Evolutionary conservation across 1,284 basidiomycete genomes (phyloP), one percentile per base, ranked within the genome.

Genomic region (Rhizoctonia solani): DNA sequence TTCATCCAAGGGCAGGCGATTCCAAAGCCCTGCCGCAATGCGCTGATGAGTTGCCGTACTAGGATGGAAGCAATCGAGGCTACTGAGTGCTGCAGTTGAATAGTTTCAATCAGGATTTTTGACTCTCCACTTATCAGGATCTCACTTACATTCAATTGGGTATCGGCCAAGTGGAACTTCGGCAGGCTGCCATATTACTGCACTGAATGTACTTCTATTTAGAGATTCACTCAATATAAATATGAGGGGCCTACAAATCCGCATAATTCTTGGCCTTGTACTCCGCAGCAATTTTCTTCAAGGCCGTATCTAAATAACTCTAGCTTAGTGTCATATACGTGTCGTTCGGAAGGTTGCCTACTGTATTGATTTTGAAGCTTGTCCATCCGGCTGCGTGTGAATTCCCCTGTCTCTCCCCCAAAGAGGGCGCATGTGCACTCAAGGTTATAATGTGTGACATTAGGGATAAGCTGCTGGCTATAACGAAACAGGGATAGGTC

Each of bases 31-130:
- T 0, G 76, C 75, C 3, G 76, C 77, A 14, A 79, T 73, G 0
- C 77, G 69, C 54, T 74, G 71, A 67, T 79, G 78, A 0, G 75
- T 75, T 25, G 71, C 72, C 19, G 73, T 74, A 13, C 75, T 76
- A 3, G 78, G 78, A 54, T 79, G 78, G 71, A 79, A 79, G 69
- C 77, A 79, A 68, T 79, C 78, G 4, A 76, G 70, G n/a, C 73
- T 72, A 6, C 74, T 76, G 4, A 79, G 69, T 1, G 77, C 76
- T 71, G 37, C 21, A 16, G 53, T 13, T 11, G 37, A 8, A 30
- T 23, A 27, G 34, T 4, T 16, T 44, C 37, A 58, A n/a, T n/a
- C n/a, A n/a, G n/a, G n/a, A 23, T n/a, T 9, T 14, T n/a, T 37
- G 14, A n/a, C 9, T 50, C 6, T 25, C 6, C 14, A 25, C 4